Conservation (phyloP, 2,329 filamentous ascomycete genomes). For the Ustulina deusta region DNA sequence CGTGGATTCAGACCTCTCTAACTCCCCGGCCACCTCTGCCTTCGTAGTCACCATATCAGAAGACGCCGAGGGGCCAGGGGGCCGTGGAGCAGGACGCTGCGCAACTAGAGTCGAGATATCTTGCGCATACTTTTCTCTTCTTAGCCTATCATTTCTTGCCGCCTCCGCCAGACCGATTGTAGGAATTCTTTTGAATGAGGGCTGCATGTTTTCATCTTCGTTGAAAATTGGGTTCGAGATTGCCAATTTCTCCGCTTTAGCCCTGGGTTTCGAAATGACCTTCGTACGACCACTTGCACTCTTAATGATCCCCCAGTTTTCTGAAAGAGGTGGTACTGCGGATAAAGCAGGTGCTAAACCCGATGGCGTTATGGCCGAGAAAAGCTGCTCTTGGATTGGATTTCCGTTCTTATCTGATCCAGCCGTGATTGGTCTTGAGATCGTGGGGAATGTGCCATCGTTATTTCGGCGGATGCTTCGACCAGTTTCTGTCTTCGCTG, state of each 20-base stretch:
- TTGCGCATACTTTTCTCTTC: slow-evolving; percentile 52
- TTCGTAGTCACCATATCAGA: slow-evolving; percentile 54
- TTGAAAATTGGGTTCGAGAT: slow-evolving; percentile 65
- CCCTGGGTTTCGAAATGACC: slow-evolving; percentile 43
- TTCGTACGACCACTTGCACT: slow-evolving; percentile 37
- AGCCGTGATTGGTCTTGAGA: slow-evolving; percentile 54
- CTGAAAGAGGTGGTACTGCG: slow-evolving; percentile 35
- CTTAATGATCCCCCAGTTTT: slow-evolving; percentile 29
- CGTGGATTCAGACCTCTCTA: slow-evolving; percentile 45
- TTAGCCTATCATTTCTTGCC: slow-evolving; percentile 59
- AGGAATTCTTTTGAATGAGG: slow-evolving; percentile 47
- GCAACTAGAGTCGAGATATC: slow-evolving; percentile 52
- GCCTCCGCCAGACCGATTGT: slow-evolving; percentile 65
- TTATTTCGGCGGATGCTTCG: slow-evolving; percentile 34
- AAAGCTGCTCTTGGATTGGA: slow-evolving; percentile 56
- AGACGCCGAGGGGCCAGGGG: slow-evolving; percentile 49
- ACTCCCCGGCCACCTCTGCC: slow-evolving; percentile 54
- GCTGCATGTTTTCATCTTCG: slow-evolving; percentile 43
- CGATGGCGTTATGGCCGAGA: slow-evolving; percentile 55
- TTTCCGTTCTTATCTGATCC: slow-evolving; percentile 54
- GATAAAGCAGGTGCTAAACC: slow-evolving; percentile 28
- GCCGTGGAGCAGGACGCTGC: slow-evolving; percentile 54
- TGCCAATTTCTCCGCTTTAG: slow-evolving; percentile 55
- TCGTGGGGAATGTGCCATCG: slow-evolving; percentile 52
- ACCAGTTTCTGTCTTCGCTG: slow-evolving; percentile 42